Evolutionary conservation across 768 basidiomycete genomes (phyloP).

Genomic region (Leccinellum rugosiceps): DNA sequence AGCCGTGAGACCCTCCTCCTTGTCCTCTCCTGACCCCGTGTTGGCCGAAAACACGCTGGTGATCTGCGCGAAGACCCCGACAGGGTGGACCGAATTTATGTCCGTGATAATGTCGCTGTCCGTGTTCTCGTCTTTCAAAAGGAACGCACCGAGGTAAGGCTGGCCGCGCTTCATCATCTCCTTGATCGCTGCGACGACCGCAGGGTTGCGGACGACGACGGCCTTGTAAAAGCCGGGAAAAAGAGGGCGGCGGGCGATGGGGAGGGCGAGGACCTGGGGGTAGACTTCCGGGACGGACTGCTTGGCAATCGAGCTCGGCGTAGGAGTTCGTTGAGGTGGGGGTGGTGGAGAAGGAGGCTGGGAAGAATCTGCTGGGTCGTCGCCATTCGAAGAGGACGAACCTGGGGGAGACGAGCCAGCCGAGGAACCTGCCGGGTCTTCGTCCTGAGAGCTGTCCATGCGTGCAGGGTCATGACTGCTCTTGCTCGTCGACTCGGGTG

Average conservation of each 20-base stretch:
- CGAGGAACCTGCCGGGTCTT: conserved; percentile 32
- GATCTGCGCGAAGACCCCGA: conserved; percentile 96
- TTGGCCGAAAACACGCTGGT: conserved; percentile 83
- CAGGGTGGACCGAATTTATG: conserved; percentile 81
- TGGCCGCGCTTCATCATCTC: conserved; percentile 97
- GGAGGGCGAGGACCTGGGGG: conserved; percentile 91
- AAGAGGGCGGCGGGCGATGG: conserved; percentile 90
- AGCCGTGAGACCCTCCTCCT: conserved; percentile 89
- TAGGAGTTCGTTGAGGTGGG: conserved; percentile 33
- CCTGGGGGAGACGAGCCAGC: conserved; percentile 26
- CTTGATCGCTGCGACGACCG: conserved; percentile 90
- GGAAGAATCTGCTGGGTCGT: conserved; percentile 37
- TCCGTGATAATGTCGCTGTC: conserved; percentile 93
- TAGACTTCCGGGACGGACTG: conserved; percentile 88
- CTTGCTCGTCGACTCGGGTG: conserved; percentile 19
- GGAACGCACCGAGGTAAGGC: conserved; percentile 94
- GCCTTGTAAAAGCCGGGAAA: conserved; percentile 99
- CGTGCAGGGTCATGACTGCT: conserved; percentile 16
- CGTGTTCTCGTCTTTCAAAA: conserved; percentile 89
- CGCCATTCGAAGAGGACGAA: conserved; percentile 33
- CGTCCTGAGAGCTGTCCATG: conserved; percentile 30
- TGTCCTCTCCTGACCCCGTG: conserved; percentile 52
- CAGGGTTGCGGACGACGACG: conserved; percentile 87
- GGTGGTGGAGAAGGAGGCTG: conserved; percentile 28
- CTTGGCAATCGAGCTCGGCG: conserved; percentile 65